Conservation (phyloP, 345 rosid genomes). For the Populus davidiana region DNA sequence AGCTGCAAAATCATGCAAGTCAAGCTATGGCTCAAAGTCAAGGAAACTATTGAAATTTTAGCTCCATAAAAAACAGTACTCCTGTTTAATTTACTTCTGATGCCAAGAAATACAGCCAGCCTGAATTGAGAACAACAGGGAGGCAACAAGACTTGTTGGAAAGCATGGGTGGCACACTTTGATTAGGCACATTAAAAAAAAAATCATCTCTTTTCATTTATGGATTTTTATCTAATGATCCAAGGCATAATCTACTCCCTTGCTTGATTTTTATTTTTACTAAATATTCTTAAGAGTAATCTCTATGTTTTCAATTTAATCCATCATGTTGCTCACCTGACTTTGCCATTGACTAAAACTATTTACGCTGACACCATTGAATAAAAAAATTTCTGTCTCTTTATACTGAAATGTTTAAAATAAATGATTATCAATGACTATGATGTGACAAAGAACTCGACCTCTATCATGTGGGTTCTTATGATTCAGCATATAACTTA, state of each 20-base stretch:
- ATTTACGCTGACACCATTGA: not conserved
- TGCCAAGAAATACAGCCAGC: not conserved
- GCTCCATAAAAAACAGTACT: not conserved
- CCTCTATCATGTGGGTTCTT: not conserved
- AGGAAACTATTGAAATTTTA: not conserved
- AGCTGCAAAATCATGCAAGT: slow-evolving; percentile 46
- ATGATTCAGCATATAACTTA: not conserved
- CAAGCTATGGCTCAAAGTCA: not conserved
- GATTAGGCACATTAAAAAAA: not conserved
- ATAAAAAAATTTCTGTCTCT: not conserved
- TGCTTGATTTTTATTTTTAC: too few relatives aligned
- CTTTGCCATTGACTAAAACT: not conserved
- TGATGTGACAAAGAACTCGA: not conserved
- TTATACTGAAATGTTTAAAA: not conserved
- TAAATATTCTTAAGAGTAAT: not conserved
- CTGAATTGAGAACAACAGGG: not conserved
- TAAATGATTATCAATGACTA: not conserved
- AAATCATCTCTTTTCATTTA: not conserved
- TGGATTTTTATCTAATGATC: too few relatives aligned
- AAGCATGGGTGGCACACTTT: not conserved
- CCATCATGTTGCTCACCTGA: not conserved
- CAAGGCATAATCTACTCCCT: too few relatives aligned
- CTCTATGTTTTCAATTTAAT: not conserved
- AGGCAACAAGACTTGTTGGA: not conserved
- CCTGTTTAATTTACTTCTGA: not conserved